Evolutionary conservation across 345 rosid species (phyloP), one percentile per base, ranked within the genome.

Genomic region (Acer saccharum): DNA sequence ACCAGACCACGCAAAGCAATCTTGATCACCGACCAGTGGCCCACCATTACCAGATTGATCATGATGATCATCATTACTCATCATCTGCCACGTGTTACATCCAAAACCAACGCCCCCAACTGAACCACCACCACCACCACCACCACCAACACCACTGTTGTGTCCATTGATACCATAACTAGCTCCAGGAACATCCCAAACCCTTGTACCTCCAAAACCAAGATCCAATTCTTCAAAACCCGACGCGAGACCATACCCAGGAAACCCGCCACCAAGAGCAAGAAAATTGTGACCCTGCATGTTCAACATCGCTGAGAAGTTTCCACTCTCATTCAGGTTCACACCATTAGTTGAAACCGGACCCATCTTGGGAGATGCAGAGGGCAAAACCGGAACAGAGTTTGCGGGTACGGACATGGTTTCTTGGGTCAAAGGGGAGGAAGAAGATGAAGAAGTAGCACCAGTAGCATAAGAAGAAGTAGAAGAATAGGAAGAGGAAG

Each of bases 1-100:
- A 68, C 87, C 86, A 17, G 93, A 88, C 91, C 89, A 90, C 29
- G 77, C 75, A 58, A 86, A 86, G 57, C 81, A 83, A 4, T 89
- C 89, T 17, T 60, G 27, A n/a, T 80, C 87, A 21, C 79, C 92
- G 7, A 46, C 81, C 55, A 86, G 50, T 21, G 75, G 83, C n/a
- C 79, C 88, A 69, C 60, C 66, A 7, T 60, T 76, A 61, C 71
- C 75, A 17, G 71, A 79, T n/a, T 69, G 79, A 11, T 73, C 86
- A 20, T 69, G 79, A 12, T 73, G 79, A 12, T 73, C 86, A 23
- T 80, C 84, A 17, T 75, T 70, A n/a, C 29, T 75, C 57, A 77
- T 44, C 64, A 79, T 25, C 78, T 79, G 90, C 92, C 87, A 87
- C 48, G 81, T 50, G 77, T 74, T 82, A 73, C 83, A 81, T 63